Evolutionary conservation across 2,329 filamentous ascomycete genomes (phyloP), one percentile per base, ranked within the genome.

Genomic region (Elsinoe ampelina): DNA sequence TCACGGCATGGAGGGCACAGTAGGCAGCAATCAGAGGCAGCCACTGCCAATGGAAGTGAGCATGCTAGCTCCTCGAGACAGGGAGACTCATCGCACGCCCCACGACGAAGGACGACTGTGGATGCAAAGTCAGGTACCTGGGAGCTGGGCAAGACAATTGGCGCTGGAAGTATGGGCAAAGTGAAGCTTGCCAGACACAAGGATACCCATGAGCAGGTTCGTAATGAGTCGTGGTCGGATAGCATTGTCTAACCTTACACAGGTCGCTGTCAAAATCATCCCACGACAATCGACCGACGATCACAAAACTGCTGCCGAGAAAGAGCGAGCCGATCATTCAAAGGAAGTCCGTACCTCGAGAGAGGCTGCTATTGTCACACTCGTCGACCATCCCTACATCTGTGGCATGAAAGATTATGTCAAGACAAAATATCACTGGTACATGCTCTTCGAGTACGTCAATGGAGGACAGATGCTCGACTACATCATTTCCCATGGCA

Each of bases 391-490:
- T 67, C 93, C 92, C 12, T 95, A 95, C 68, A 95, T 98, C 58
- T 97, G 93, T 70, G 90, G 88, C 58, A 87, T 98, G 80, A 84
- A 90, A 62, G 93, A 98, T 73, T 90, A 96, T 22, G 87, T 97
- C 57, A 86, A 91, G 58, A 97, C 93, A 52, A 92, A 93, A 67
- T 93, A 96, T 70, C 93, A 98, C 72, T 98, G 93, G 93, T 98
- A 98, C 73, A 98, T 98, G 93, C 83, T 98, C 54, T 98, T 95
- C 68, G 93, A 98, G 74, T 96, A 93, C 71, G 93, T 98, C 72
- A 96, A 98, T 68, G 93, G 93, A 48, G 93, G 93, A 15, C 93
- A 98, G 74, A 97, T 98, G 93, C 83, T 98, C 60, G 93, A 98
- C 75, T 98, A 97, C 73, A 98, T 98, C 71, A 98, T 98, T 68